Evolutionary conservation across 148 eudicot species (phyloP), one percentile per base, ranked within the genome.

Genomic region (Diospyros kaki): DNA sequence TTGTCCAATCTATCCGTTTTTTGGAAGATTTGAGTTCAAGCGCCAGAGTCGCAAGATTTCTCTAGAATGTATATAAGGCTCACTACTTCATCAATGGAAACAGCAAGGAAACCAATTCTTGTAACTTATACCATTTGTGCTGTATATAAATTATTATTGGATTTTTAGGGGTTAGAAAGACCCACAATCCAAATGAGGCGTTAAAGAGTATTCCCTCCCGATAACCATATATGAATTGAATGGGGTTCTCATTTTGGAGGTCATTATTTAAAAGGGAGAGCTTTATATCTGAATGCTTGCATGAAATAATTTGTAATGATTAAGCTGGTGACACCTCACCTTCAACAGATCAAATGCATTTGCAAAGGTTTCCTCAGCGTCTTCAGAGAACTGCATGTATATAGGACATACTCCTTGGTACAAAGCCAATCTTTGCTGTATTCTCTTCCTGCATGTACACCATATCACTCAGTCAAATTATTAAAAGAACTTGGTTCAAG

Each of bases 331-430:
- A 68, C 59, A 75, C 60, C 83, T 77, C 69, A 91, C 97, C 89
- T 88, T 80, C 80, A 93, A 82, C 64, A 87, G 52, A 64, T 74
- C 68, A 66, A 89, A 74, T 48, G 97, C 91, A 54, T 88, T 83
- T 70, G 84, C 74, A 81, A 93, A 91, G 39, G 94, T 89, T 71
- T 87, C 91, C 77, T 93, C 97, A 17, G 98, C 94, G 83, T 91
- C 93, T 59, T 83, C 86, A 9, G 90, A 89, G 83, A 93, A 93
- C 68, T 89, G 78, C 76, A 93, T 83, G 83, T 86, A 79, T 76
- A 93, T 83, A 75, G 97, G 94, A 80, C 97, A 90, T 65, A 93
- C 97, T 40, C 98, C 98, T 78, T 93, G 98, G 82, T 93, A 93
- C 66, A 91, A 80, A 54, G 98, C 98, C 86, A 93, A 85, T 68